Conservation (phyloP, 1,284 basidiomycete genomes). For the Ganoderma lingzhi region DNA sequence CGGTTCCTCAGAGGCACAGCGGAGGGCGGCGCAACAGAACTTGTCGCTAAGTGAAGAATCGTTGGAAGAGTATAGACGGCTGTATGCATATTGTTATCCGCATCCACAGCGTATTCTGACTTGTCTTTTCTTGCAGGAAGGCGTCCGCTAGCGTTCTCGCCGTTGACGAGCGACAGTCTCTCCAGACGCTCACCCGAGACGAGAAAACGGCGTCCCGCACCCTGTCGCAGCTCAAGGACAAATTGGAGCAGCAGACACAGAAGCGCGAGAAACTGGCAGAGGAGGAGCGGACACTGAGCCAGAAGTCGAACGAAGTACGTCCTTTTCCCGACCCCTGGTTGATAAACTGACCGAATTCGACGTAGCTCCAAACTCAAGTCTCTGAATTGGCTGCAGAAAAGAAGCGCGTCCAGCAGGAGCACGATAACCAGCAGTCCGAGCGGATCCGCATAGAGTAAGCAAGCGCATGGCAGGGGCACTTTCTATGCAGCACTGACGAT, state of each 20-base stretch:
- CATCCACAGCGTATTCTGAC: not conserved
- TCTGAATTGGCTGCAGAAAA: conserved; percentile 62
- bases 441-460: conserved; percentile 74
- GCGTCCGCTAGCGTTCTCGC: conserved; percentile 80
- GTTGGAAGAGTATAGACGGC: conserved; percentile 86
- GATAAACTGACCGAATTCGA: not conserved
- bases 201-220: conserved; percentile 78
- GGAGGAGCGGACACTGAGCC: conserved; percentile 64
- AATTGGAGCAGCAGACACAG: conserved; percentile 70
- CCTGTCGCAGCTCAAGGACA: conserved; percentile 72
- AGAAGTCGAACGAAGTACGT: conserved; percentile 68
- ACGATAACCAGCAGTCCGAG: conserved; percentile 81
- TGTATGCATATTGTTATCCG: conserved; percentile 57
- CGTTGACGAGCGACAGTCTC: conserved; percentile 86
- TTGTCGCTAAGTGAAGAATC: conserved; percentile 85
- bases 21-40: conserved; percentile 77
- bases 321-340: too few species aligned
- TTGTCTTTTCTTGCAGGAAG: conserved; percentile 58
- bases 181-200: conserved; percentile 86
- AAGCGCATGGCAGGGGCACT: conserved; percentile 37
- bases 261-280: conserved; percentile 68
- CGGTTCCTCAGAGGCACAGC: conserved; percentile 70
- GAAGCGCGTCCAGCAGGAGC: conserved; percentile 67
- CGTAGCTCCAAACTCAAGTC: conserved; percentile 71
- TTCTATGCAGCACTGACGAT: not conserved